phyloP scores from a whole-genome alignment of 1,284 basidiomycete species.

The Cronartium quercuum region DNA sequence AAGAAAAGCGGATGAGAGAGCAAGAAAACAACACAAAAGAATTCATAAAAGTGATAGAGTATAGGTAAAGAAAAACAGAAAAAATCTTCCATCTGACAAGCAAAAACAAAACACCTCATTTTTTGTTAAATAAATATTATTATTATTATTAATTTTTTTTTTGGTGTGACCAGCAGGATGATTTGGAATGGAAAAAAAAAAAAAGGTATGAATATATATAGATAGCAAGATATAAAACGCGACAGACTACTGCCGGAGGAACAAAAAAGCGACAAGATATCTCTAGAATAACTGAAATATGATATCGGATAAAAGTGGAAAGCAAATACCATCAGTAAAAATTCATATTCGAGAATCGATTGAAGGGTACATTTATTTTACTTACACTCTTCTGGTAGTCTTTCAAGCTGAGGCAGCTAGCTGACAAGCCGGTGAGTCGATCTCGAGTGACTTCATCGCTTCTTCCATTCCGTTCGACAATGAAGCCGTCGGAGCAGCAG shows the following conservation, averaged over 20 bases:
- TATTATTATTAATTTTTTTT: too few relatives aligned
- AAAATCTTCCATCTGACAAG: not conserved
- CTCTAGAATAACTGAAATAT: too few relatives aligned
- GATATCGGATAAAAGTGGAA: not conserved
- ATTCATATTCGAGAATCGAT: not conserved
- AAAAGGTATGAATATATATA: not conserved
- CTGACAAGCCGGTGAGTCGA: not conserved
- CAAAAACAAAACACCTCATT: not conserved
- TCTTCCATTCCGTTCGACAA: too few relatives aligned
- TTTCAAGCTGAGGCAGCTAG: not conserved
- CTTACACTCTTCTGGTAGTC: not conserved
- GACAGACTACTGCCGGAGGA: not conserved
- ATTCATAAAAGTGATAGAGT: too few relatives aligned
- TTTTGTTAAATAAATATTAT: not conserved
- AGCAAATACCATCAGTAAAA: not conserved
- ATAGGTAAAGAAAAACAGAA: too few relatives aligned
- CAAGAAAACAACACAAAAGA: too few relatives aligned
- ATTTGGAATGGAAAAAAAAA: too few relatives aligned
- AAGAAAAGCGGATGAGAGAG: too few relatives aligned
- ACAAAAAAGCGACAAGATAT: not conserved
- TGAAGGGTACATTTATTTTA: not conserved
- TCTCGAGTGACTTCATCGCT: not conserved
- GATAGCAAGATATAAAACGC: not conserved
- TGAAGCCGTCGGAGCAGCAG: not conserved
- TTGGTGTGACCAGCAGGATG: too few relatives aligned